Percentiles rank a stretch among this genome's conserved stretches.
Evolutionary conservation across 2,329 filamentous ascomycete species (phyloP).

Genomic region (Phialocephala sp.): DNA sequence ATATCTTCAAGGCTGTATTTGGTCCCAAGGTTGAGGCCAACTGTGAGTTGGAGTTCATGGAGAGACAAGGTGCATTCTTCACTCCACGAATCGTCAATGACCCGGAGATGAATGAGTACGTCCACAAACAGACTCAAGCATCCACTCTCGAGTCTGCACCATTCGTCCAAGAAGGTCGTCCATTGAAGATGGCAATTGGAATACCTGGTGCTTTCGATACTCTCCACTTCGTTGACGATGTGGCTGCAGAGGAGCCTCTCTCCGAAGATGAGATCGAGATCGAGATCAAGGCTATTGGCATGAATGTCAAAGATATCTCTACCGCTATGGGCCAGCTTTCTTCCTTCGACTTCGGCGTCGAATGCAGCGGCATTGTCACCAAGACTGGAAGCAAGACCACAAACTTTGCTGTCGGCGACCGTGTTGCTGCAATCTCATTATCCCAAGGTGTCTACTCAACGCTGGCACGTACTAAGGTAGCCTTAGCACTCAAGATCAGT

Average conservation of each 20-base stretch:
- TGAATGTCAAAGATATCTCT: constrained; percentile 42
- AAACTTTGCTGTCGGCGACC: constrained; percentile 41
- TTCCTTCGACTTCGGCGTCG: constrained; percentile 42
- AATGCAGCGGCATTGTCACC: constrained; percentile 45
- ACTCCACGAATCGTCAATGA: constrained; percentile 36
- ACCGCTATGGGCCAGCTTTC: constrained; percentile 43
- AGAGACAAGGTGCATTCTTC: constrained; percentile 39
- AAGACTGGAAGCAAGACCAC: constrained; percentile 40
- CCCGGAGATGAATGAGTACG: constrained; percentile 40
- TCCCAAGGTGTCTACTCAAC: constrained; percentile 36
- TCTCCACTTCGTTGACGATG: constrained; percentile 38
- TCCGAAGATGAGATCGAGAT: constrained; percentile 37
- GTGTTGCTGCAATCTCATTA: constrained; percentile 39
- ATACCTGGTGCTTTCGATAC: constrained; percentile 38
- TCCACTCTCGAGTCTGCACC: constrained; percentile 28
- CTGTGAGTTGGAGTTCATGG: constrained; percentile 37
- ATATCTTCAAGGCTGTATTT: constrained; percentile 32
- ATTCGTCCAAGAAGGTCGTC: constrained; percentile 31
- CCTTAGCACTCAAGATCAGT: constrained; percentile 31
- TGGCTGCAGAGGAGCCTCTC: constrained; percentile 21
- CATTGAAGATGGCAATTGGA: constrained; percentile 35
- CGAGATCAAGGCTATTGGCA: constrained; percentile 41
- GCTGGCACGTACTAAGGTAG: constrained; percentile 32
- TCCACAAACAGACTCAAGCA: constrained; percentile 34
- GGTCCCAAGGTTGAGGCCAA: constrained; percentile 24